These are phyloP conservation scores for Trichoderma sp. DNA, from an alignment of 2,329 filamentous ascomycete species.

Conservation along the genomic window DNA sequence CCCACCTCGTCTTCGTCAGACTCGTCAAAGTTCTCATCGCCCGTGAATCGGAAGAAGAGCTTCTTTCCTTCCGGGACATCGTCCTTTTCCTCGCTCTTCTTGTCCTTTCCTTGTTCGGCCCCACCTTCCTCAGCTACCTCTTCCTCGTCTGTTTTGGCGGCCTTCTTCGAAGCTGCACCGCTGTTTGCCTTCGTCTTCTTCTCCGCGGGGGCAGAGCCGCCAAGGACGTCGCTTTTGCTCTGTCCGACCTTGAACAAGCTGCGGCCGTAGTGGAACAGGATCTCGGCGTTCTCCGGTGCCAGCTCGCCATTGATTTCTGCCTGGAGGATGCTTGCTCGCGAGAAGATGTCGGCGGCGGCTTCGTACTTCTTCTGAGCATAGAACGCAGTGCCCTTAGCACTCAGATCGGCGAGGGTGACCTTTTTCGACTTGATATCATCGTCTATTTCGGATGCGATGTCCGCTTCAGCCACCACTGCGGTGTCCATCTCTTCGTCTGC, in stretches of 20 bases:
- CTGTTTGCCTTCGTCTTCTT: slow-evolving; percentile 42
- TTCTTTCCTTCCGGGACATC: slow-evolving; percentile 51
- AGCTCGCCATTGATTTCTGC: slow-evolving; percentile 90
- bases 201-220: slow-evolving; percentile 68
- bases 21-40: slow-evolving; percentile 89
- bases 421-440: slow-evolving; percentile 50
- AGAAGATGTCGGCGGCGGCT: slow-evolving; percentile 82
- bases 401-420: slow-evolving; percentile 72
- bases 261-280: slow-evolving; percentile 91
- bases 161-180: slow-evolving; percentile 36
- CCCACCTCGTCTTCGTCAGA: slow-evolving; percentile 70
- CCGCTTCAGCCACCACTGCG: slow-evolving; percentile 21
- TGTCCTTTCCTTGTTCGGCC: slow-evolving; percentile 37
- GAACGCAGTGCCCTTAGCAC: slow-evolving; percentile 74
- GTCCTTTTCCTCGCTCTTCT: slow-evolving; percentile 39
- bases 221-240: slow-evolving; percentile 89
- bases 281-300: slow-evolving; percentile 83
- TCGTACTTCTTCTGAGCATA: slow-evolving; percentile 89
- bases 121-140: slow-evolving; percentile 47
- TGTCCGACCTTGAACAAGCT: slow-evolving; percentile 92
- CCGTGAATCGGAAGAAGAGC: slow-evolving; percentile 85
- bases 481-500: neutral
- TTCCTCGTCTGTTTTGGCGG: slow-evolving; percentile 38
- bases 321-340: slow-evolving; percentile 84
- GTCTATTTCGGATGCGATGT: slow-evolving; percentile 29